These are phyloP conservation scores for Hygrocybe punicea DNA, from an alignment of 768 basidiomycete genomes.

Conservation along the genomic window DNA sequence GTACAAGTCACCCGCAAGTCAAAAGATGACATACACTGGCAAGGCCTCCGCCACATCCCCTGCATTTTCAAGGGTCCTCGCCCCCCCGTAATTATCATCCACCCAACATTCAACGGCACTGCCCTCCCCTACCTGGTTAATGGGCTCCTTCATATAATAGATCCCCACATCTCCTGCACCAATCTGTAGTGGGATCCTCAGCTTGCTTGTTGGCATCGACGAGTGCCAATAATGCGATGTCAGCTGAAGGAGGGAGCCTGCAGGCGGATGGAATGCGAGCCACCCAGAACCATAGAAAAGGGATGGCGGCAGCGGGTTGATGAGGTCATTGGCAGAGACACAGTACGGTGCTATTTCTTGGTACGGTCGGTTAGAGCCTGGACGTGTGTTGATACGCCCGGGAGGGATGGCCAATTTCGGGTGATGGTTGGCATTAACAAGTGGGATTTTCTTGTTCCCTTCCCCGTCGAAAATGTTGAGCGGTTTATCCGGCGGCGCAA, in stretches of 20 bases:
- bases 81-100: slow-evolving; percentile 87
- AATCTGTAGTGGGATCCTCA: slow-evolving; percentile 80
- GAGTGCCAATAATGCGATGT: slow-evolving; percentile 90
- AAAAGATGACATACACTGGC: slow-evolving; percentile 56
- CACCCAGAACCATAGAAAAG: slow-evolving; percentile 94
- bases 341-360: slow-evolving; percentile 90
- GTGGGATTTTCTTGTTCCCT: slow-evolving; percentile 10
- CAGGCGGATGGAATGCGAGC: slow-evolving; percentile 69
- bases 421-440: slow-evolving; percentile 21
- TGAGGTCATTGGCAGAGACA: slow-evolving; percentile 94
- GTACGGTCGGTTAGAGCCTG: slow-evolving; percentile 52
- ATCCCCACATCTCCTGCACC: slow-evolving; percentile 91
- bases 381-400: slow-evolving; percentile 66
- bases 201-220: slow-evolving; percentile 73
- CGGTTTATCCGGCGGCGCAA: slow-evolving; percentile 43
- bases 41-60: slow-evolving; percentile 59
- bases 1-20: slow-evolving; percentile 6
- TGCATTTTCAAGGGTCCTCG: slow-evolving; percentile 72
- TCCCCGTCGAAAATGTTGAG: slow-evolving; percentile 34
- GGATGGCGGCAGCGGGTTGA: slow-evolving; percentile 93
- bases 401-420: slow-evolving; percentile 58
- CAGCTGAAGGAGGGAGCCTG: slow-evolving; percentile 44
- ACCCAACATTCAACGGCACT: slow-evolving; percentile 92
- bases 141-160: slow-evolving; percentile 80
- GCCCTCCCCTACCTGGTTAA: slow-evolving; percentile 53